Conservation (phyloP, 257 asterid species). For the Lavandula angustifolia region DNA sequence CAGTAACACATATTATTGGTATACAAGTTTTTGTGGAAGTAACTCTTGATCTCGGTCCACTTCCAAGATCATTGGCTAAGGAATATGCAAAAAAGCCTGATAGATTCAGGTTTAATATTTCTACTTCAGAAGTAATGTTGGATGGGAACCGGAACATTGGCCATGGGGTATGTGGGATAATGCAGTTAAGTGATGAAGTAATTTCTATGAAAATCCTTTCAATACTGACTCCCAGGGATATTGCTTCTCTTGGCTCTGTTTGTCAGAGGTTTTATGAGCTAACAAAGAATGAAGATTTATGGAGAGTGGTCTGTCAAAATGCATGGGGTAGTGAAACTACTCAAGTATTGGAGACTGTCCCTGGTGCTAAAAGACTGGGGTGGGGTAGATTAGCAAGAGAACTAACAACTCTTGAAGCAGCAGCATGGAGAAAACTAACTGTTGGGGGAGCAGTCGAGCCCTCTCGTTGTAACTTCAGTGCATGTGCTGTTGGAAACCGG, state of each 20-base stretch:
- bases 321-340: conserved; percentile 92
- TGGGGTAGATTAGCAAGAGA: conserved; percentile 93
- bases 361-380: conserved; percentile 80
- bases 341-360: conserved; percentile 68
- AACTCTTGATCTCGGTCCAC: conserved; percentile 78
- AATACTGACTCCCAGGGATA: conserved; percentile 75
- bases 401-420: conserved; percentile 87
- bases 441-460: conserved; percentile 93
- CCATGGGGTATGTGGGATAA: conserved; percentile 71
- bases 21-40: conserved; percentile 72
- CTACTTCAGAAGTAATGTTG: conserved; percentile 37
- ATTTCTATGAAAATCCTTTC: conserved; percentile 65
- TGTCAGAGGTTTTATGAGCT: conserved; percentile 66
- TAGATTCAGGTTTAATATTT: conserved; percentile 51
- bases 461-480: conserved; percentile 95
- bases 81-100: conserved; percentile 57
- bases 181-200: conserved; percentile 80
- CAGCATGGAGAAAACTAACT: conserved; percentile 83
- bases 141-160: conserved; percentile 51
- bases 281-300: conserved; percentile 77
- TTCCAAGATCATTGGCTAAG: conserved; percentile 64
- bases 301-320: conserved; percentile 91
- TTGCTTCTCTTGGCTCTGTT: conserved; percentile 87
- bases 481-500: conserved; percentile 93
- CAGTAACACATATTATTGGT: conserved; percentile 65